Evolutionary conservation across 345 rosid genomes (phyloP).

Genomic region (Lepidium didymum): DNA sequence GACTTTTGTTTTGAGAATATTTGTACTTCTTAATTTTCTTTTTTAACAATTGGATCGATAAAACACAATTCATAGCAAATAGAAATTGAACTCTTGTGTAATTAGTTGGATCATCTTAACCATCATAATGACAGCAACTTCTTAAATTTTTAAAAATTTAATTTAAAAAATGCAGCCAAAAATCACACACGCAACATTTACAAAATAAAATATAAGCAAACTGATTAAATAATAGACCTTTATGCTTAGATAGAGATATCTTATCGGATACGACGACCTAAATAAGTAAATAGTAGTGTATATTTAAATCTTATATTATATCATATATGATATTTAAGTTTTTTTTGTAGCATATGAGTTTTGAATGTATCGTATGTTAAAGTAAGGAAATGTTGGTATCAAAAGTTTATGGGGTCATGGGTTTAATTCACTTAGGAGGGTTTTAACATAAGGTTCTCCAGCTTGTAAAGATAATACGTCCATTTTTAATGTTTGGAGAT

Average conservation of each 20-base stretch:
- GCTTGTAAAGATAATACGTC: too few relatives aligned
- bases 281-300: background rate
- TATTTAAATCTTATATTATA: background rate
- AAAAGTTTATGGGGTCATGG: too few relatives aligned
- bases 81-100: too few relatives aligned
- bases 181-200: background rate
- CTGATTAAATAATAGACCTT: background rate
- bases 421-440: too few relatives aligned
- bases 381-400: too few relatives aligned
- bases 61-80: too few relatives aligned
- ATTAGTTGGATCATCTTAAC: too few relatives aligned
- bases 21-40: background rate
- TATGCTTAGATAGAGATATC: background rate
- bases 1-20: conserved; percentile 6
- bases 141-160: too few relatives aligned
- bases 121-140: too few relatives aligned
- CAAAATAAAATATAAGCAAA: background rate
- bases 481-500: too few relatives aligned
- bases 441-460: too few relatives aligned
- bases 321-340: background rate
- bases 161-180: conserved; percentile 11
- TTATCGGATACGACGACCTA: background rate
- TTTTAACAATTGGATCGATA: too few relatives aligned
- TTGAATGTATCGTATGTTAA: background rate
- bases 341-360: background rate